Evolutionary conservation across 768 basidiomycete species (phyloP).

Genomic region (Phaffia australis): DNA sequence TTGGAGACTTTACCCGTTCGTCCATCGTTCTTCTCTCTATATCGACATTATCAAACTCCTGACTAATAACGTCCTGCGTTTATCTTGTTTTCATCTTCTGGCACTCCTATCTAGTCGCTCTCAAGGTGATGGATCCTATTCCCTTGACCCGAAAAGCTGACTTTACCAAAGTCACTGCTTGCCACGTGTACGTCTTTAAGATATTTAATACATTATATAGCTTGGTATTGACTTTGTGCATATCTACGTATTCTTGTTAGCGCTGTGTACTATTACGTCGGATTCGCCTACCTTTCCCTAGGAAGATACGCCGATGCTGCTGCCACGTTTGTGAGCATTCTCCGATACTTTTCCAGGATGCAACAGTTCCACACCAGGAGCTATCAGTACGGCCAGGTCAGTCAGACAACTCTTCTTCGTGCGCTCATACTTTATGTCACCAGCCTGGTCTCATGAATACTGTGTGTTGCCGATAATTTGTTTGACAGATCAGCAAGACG

Average conservation of each 20-base stretch:
- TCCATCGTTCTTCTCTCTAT: slow-evolving; percentile 2
- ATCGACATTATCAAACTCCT: background rate
- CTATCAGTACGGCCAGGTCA: slow-evolving; percentile 89
- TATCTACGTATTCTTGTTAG: slow-evolving; percentile 55
- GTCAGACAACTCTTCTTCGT: slow-evolving; percentile 13
- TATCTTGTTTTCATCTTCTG: background rate
- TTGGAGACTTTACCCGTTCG: slow-evolving; percentile 58
- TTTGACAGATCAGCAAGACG: slow-evolving; percentile 76
- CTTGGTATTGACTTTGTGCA: slow-evolving; percentile 45
- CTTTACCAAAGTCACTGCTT: slow-evolving; percentile 50
- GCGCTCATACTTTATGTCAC: background rate
- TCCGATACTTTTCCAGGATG: slow-evolving; percentile 92
- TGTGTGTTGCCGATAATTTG: background rate
- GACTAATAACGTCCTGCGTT: background rate
- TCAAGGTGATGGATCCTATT: slow-evolving; percentile 89
- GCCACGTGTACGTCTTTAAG: slow-evolving; percentile 9
- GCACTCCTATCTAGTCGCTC: slow-evolving; percentile 52
- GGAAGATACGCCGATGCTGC: slow-evolving; percentile 91
- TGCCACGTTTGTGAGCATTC: slow-evolving; percentile 78
- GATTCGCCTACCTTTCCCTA: slow-evolving; percentile 93
- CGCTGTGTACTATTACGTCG: slow-evolving; percentile 64
- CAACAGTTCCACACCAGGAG: slow-evolving; percentile 92
- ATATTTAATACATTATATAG: background rate
- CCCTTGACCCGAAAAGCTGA: slow-evolving; percentile 52
- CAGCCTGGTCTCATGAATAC: background rate